Percentiles rank a stretch among this genome's conserved stretches.
Conservation (phyloP, 179 eudicot species). For the Beta corolliflora region DNA sequence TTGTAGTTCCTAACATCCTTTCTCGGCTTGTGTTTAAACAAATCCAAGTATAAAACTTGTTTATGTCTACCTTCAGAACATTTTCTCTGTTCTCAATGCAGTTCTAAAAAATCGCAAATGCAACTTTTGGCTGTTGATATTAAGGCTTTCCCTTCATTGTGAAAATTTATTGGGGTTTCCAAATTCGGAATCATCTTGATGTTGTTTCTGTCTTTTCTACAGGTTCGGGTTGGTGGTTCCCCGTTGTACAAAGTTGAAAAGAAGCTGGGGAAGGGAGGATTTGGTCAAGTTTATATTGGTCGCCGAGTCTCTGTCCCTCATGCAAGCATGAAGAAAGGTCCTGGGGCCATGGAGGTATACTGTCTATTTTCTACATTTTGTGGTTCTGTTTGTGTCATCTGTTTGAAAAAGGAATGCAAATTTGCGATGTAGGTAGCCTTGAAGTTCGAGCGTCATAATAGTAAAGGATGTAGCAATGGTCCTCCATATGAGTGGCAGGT, state of each 20-base stretch:
- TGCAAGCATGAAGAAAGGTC: neutral
- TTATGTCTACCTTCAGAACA: neutral
- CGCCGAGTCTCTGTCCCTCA: neutral
- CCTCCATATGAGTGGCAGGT: conserved; percentile 89
- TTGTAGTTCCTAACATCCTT: neutral
- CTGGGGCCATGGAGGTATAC: conserved; percentile 8
- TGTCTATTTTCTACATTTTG: neutral
- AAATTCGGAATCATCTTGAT: neutral
- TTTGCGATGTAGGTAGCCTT: conserved; percentile 59
- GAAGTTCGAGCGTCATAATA: conserved; percentile 71
- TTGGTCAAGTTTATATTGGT: conserved; percentile 71
- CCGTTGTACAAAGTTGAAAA: conserved; percentile 63
- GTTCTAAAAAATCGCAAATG: neutral
- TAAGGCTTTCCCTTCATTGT: neutral
- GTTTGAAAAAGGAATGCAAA: neutral
- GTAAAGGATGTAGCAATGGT: conserved; percentile 75
- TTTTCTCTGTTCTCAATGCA: neutral
- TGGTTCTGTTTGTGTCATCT: neutral
- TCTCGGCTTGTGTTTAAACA: neutral
- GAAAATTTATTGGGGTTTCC: neutral
- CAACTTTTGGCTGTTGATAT: neutral
- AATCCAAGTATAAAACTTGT: neutral
- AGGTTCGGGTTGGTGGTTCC: conserved; percentile 85
- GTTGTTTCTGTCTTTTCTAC: conserved; percentile 23
- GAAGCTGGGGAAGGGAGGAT: conserved; percentile 92